These are phyloP conservation scores for Plantago ovata DNA, from an alignment of 257 asterid species.

Conservation along the genomic window DNA sequence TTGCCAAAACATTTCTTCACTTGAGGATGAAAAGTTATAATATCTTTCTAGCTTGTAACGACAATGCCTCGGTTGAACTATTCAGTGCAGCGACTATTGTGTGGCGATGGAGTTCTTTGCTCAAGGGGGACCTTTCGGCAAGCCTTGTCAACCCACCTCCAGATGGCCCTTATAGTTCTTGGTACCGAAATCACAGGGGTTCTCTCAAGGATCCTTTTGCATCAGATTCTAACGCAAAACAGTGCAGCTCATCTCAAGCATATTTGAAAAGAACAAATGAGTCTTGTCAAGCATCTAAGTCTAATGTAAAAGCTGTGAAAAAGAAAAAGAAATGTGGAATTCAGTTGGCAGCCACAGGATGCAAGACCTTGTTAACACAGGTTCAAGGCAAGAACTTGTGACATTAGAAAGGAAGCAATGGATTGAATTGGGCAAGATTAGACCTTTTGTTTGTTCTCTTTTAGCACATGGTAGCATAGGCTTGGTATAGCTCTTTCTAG, in stretches of 20 bases:
- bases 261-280: constrained; percentile 28
- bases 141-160: constrained; percentile 92
- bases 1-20: constrained; percentile 72
- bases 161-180: constrained; percentile 80
- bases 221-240: constrained; percentile 41
- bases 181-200: constrained; percentile 75
- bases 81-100: constrained; percentile 89
- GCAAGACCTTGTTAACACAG: constrained; percentile 24
- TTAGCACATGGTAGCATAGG: too few relatives aligned
- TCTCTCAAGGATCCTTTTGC: constrained; percentile 77
- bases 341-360: constrained; percentile 12
- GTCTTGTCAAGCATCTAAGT: constrained; percentile 14
- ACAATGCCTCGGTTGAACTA: constrained; percentile 54
- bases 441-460: too few relatives aligned
- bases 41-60: constrained; percentile 72
- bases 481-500: too few relatives aligned
- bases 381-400: constrained; percentile 30
- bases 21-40: constrained; percentile 87
- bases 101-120: constrained; percentile 90
- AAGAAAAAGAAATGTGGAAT: constrained; percentile 22
- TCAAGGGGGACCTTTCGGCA: constrained; percentile 69
- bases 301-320: constrained; percentile 21
- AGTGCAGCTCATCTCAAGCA: constrained; percentile 30
- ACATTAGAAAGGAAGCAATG: too few relatives aligned
- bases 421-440: too few relatives aligned